These are phyloP conservation scores for Gautieria morchelliformis DNA, from an alignment of 768 basidiomycete species.

Conservation along the genomic window DNA sequence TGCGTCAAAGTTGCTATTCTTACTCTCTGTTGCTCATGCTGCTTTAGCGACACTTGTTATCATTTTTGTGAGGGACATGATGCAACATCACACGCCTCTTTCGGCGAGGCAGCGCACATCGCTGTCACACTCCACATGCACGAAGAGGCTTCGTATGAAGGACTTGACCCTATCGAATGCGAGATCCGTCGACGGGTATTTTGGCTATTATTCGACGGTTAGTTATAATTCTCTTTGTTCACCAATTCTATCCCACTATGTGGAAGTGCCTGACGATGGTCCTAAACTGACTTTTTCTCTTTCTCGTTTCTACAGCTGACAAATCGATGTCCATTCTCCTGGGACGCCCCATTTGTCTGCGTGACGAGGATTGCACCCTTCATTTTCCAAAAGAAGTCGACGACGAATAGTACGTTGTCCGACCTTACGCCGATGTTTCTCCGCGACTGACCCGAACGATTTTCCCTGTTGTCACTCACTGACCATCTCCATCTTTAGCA, in stretches of 20 bases:
- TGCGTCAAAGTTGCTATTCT: constrained; percentile 30
- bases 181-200: constrained; percentile 81
- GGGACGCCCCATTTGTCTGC: constrained; percentile 74
- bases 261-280: neutral
- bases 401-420: constrained; percentile 71
- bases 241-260: neutral
- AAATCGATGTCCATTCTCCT: constrained; percentile 84
- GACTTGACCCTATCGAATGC: constrained; percentile 77
- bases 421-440: constrained; percentile 21
- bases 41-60: constrained; percentile 64
- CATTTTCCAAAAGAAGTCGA: constrained; percentile 84
- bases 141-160: constrained; percentile 76
- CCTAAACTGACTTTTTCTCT: neutral
- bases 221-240: constrained; percentile 14
- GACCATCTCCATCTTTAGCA: constrained; percentile 32
- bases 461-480: constrained; percentile 8
- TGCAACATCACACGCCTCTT: constrained; percentile 79
- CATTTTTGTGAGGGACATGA: constrained; percentile 87
- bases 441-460: constrained; percentile 16
- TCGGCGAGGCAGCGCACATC: constrained; percentile 80
- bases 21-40: constrained; percentile 7
- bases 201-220: constrained; percentile 86
- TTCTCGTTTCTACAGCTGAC: constrained; percentile 46
- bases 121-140: constrained; percentile 78
- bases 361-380: constrained; percentile 85